Evolutionary conservation across 164 flowering plant species (phyloP).

Genomic region (Pachysandra terminalis): DNA sequence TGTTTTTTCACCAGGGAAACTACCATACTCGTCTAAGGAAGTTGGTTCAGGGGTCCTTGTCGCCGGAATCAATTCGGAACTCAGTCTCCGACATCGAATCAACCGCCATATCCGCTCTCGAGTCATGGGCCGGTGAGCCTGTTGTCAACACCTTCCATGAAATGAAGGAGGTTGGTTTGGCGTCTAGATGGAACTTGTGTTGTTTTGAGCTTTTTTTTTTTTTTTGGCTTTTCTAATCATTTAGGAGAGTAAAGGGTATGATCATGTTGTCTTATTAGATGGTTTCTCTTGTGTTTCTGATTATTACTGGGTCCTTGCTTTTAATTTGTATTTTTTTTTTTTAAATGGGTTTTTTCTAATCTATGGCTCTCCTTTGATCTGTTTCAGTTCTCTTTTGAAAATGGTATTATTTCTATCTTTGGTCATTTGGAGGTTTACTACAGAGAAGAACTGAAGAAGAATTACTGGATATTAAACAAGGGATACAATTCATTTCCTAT

Average conservation of each 20-base stretch:
- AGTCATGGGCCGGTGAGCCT: conserved; percentile 48
- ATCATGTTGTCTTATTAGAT: conserved; percentile 11
- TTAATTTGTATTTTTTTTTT: neutral
- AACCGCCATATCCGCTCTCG: conserved; percentile 33
- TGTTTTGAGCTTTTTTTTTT: neutral
- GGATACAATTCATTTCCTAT: conserved; percentile 83
- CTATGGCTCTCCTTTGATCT: no score
- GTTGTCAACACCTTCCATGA: conserved; percentile 64
- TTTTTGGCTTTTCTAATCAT: neutral
- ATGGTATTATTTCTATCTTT: conserved; percentile 59
- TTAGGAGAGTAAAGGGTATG: neutral
- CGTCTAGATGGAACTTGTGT: conserved; percentile 6
- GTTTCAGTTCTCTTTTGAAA: conserved; percentile 64
- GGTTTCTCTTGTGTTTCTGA: neutral
- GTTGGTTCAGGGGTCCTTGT: conserved; percentile 57
- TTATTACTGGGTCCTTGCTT: neutral
- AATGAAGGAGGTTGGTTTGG: conserved; percentile 65
- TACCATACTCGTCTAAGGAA: conserved; percentile 68
- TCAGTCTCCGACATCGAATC: conserved; percentile 47
- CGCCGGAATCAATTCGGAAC: conserved; percentile 40
- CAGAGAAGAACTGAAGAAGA: conserved; percentile 49
- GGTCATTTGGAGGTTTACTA: conserved; percentile 39
- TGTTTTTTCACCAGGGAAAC: conserved; percentile 84
- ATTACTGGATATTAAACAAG: conserved; percentile 54
- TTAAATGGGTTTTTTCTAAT: no score